Conservation (phyloP, 257 asterid genomes). For the Salvia rosmarinus region DNA sequence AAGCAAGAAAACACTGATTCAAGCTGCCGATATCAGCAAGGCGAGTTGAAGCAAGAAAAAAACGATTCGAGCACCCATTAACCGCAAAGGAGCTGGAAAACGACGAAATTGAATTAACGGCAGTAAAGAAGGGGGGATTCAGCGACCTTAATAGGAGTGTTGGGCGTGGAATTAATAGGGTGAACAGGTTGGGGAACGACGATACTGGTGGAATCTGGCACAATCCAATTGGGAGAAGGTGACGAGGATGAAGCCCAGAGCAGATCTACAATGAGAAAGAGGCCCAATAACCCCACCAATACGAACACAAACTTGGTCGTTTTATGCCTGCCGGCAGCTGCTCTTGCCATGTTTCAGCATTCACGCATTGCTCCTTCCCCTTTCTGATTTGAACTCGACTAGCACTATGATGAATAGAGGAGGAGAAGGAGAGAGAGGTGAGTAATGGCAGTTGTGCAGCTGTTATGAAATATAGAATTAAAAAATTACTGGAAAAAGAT, state of each 20-base stretch:
- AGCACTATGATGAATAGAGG: background rate
- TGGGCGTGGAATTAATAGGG: background rate
- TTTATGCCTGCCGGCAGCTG: slow-evolving; percentile 46
- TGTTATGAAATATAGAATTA: background rate
- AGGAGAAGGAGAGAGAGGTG: background rate
- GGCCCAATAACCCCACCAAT: slow-evolving; percentile 60
- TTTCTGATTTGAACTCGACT: slow-evolving; percentile 11
- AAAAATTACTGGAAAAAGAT: background rate
- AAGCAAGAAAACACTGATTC: background rate
- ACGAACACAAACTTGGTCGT: slow-evolving; percentile 57
- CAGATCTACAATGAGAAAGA: slow-evolving; percentile 68
- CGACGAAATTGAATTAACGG: background rate
- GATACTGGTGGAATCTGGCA: slow-evolving; percentile 34
- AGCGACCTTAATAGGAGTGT: slow-evolving; percentile 40
- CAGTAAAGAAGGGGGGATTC: slow-evolving; percentile 6
- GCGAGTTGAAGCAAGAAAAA: background rate
- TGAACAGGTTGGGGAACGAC: slow-evolving; percentile 36
- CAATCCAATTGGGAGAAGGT: slow-evolving; percentile 41
- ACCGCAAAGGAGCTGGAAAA: slow-evolving; percentile 13
- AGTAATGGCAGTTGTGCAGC: slow-evolving; percentile 31
- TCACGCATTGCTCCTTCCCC: slow-evolving; percentile 14
- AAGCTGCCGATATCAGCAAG: slow-evolving; percentile 1
- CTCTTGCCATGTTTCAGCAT: slow-evolving; percentile 47
- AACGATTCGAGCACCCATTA: background rate
- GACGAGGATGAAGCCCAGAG: slow-evolving; percentile 74